A percentile compares a stretch with the other conserved stretches of the same genome.
phyloP scores from a whole-genome alignment of 345 rosid species.

The Bruguiera sexangula region DNA sequence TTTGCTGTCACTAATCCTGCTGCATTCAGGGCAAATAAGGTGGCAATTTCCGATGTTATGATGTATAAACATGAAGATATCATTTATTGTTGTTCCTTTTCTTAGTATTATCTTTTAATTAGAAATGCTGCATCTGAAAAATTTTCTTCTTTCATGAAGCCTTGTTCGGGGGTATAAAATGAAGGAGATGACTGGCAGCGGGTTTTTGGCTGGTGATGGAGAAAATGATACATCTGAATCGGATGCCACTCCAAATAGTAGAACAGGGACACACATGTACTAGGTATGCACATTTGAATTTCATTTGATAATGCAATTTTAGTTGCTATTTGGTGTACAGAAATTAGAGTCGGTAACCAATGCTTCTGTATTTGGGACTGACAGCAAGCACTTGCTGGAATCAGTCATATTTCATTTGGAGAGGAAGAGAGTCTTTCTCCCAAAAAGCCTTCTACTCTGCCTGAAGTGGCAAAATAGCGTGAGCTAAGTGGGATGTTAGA shows the following conservation, averaged over 20 bases:
- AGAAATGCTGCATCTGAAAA: not conserved
- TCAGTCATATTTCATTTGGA: conserved; percentile 87
- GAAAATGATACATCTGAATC: conserved; percentile 51
- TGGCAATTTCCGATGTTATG: not conserved
- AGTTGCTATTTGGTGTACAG: not conserved
- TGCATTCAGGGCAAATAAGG: too few species aligned
- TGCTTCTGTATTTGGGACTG: conserved; percentile 5
- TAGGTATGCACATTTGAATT: conserved; percentile 44
- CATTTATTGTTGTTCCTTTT: too few species aligned
- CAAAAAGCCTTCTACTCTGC: conserved; percentile 59
- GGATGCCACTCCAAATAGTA: conserved; percentile 44
- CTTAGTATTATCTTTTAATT: too few species aligned
- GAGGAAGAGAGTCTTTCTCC: conserved; percentile 78
- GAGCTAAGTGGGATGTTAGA: conserved; percentile 82
- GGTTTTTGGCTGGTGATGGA: conserved; percentile 64
- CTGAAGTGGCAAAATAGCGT: conserved; percentile 91
- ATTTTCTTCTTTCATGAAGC: conserved; percentile 51
- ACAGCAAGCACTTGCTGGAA: conserved; percentile 83
- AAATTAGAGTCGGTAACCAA: not conserved
- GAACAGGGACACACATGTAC: conserved; percentile 69
- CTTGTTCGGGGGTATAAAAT: conserved; percentile 84
- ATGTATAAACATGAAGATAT: too few species aligned
- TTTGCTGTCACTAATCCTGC: too few species aligned
- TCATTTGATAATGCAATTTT: not conserved
- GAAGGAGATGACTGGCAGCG: conserved; percentile 96